Evolutionary conservation across 768 basidiomycete genomes (phyloP), one percentile per base, ranked within the genome.

Genomic region (Auriscalpium orientale): DNA sequence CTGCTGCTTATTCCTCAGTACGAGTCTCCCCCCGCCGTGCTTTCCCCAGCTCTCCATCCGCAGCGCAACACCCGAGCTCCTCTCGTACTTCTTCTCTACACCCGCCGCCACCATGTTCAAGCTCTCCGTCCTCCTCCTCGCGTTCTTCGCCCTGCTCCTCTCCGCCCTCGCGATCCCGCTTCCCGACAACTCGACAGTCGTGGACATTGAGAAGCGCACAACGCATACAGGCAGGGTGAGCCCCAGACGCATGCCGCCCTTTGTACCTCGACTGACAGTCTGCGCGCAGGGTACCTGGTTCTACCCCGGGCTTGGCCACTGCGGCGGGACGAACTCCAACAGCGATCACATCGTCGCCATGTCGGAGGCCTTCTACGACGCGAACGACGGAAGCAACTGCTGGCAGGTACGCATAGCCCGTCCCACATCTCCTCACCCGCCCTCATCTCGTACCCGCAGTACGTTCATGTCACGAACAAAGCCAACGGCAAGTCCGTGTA

Each of bases 221-320:
- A 77, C 79, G 0, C 83, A 77, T 62, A 64, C 61, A 8, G 88
- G 88, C 44, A 71, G 74, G 59, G 88, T 88, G 66, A 59, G 81
- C 72, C 28, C 40, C 10, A 15, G 4, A 10, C 20, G 21, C 33
- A 13, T 33, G 36, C 8, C 21, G 58, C 46, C 54, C 53, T 53
- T 15, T 45, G 40, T 44, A 44, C 36, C 54, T 46, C 48, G 49
- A 47, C 47, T 12, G 21, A 54, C 28, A 36, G 28, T 7, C 18
- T 45, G 49, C 50, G 16, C 38, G 51, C 36, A 63, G 60, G 56
- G 56, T 16, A 57, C 58, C 20, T 62, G 56, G 56, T 62, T 49
- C n/a, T 0, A 13, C 1, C 34, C 56, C 16, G 61, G 61, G n/a
- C 54, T 60, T 4, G 61, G 61, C 2, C 55, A 46, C 8, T 62